Evolutionary conservation across 176 grass and related monocot genomes (phyloP).

Genomic region (Triticum turgidum): DNA sequence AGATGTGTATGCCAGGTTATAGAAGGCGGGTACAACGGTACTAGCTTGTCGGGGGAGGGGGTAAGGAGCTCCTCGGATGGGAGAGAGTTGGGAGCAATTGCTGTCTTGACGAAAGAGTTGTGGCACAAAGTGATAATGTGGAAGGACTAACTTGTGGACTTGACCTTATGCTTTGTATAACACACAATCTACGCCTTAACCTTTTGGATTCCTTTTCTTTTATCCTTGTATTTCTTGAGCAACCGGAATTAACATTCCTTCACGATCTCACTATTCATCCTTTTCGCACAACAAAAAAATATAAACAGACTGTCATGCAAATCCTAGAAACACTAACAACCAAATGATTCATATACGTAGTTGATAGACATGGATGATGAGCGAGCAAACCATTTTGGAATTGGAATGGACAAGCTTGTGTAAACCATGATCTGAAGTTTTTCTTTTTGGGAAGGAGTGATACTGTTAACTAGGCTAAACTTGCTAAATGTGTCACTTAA

Average conservation of each 20-base stretch:
- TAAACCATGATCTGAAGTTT: background rate
- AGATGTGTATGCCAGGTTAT: background rate
- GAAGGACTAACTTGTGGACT: background rate
- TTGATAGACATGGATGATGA: background rate
- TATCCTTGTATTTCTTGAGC: background rate
- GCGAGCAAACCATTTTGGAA: background rate
- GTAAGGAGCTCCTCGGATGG: background rate
- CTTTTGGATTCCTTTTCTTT: background rate
- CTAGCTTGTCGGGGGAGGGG: too few species aligned
- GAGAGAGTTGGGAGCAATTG: background rate
- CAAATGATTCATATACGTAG: background rate
- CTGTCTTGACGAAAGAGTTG: background rate
- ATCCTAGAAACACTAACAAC: background rate
- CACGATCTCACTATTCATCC: background rate
- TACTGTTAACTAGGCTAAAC: background rate
- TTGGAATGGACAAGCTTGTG: background rate
- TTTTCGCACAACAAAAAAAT: background rate
- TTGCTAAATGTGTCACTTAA: too few species aligned
- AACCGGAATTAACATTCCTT: background rate
- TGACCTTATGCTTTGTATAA: background rate
- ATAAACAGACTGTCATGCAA: background rate
- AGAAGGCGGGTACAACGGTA: background rate
- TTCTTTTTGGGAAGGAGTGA: background rate
- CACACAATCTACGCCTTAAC: background rate
- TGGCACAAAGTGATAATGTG: fast-evolving